These are phyloP conservation scores for Torulaspora microellipsoides DNA, from an alignment of 805 yeast species.

Conservation along the genomic window DNA sequence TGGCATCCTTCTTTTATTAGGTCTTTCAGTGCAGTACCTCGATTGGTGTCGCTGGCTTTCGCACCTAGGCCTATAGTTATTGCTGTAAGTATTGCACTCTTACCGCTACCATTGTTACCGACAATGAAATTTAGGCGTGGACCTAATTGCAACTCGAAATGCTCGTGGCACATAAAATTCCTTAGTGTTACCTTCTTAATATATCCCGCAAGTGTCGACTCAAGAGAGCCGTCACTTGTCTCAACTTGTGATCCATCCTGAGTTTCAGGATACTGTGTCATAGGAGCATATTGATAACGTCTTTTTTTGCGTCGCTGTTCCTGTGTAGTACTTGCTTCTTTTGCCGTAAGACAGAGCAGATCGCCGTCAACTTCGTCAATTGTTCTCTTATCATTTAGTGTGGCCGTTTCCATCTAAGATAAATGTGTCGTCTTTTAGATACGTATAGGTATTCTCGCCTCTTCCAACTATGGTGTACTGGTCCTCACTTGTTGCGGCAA, in stretches of 20 bases:
- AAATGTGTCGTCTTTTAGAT: too few relatives aligned
- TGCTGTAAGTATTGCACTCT: conserved; percentile 83
- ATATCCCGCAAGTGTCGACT: conserved; percentile 49
- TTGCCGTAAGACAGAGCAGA: conserved; percentile 15
- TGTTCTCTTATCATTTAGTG: conserved; percentile 10
- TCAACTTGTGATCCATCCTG: conserved; percentile 4
- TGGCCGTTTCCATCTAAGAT: too few relatives aligned
- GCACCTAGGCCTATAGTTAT: conserved; percentile 85
- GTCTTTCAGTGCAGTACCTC: conserved; percentile 68
- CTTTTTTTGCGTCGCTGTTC: conserved; percentile 18
- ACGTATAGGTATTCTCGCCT: too few relatives aligned
- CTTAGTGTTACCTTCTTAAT: conserved; percentile 57
- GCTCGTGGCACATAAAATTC: conserved; percentile 88
- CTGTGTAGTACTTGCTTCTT: conserved; percentile 9
- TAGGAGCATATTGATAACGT: conserved; percentile 23
- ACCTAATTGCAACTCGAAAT: conserved; percentile 69
- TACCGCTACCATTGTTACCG: conserved; percentile 90
- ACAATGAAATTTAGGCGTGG: conserved; percentile 81
- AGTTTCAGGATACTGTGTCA: conserved; percentile 25
- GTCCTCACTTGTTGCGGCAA: too few relatives aligned
- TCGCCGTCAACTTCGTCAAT: conserved; percentile 19
- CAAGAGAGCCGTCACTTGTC: conserved; percentile 3
- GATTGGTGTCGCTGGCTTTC: conserved; percentile 77
- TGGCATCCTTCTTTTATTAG: conserved; percentile 73
- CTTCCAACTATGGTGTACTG: too few relatives aligned